Evolutionary conservation across 768 basidiomycete species (phyloP), one percentile per base, ranked within the genome.

Genomic region (Pholiota conissans): DNA sequence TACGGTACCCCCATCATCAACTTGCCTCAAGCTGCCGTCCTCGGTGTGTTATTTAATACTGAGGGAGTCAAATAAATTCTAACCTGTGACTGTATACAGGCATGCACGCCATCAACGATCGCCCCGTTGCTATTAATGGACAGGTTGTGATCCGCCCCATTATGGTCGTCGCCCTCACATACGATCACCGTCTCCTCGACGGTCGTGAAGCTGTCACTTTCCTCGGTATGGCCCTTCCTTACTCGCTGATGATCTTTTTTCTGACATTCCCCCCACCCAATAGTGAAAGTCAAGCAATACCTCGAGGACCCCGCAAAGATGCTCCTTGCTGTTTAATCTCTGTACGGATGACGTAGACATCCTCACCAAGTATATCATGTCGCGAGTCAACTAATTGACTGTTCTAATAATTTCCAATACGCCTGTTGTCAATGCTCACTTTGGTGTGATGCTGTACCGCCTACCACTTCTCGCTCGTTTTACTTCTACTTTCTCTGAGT

Each of bases 1-100:
- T 97, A 89, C 67, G 96, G 96, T 37, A 99, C 96, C n/a, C 96
- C 96, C 34, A 99, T 99, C 69, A 96, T 98, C 76, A 98, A 98
- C 80, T 79, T 95, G 45, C 96, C 95, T 3, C 96, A 98, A 71
- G 76, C 94, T 22, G 96, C 95, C 52, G 94, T 98, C 6, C 85
- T 99, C 54, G 95, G 91, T 81, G 65, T 60, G 80, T 73, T 16
- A 40, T 30, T 30, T 53, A 20, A 13, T 27, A 30, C 46, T 37
- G 26, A 28, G 40, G 49, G 42, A 9, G 35, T 46, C 37, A 27
- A 3, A n/a, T 8, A 40, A 22, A 8, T 2, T 18, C 55, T 57
- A 16, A 46, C 47, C 22, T 30, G 29, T 61, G 11, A 24, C 46
- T 51, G 53, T 52, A 45, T 22, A 29, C 62, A 87, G 87, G 91